Evolutionary conservation across 2,329 filamentous ascomycete genomes (phyloP), one percentile per base, ranked within the genome.

Genomic region (Tympanopsis confertula): DNA sequence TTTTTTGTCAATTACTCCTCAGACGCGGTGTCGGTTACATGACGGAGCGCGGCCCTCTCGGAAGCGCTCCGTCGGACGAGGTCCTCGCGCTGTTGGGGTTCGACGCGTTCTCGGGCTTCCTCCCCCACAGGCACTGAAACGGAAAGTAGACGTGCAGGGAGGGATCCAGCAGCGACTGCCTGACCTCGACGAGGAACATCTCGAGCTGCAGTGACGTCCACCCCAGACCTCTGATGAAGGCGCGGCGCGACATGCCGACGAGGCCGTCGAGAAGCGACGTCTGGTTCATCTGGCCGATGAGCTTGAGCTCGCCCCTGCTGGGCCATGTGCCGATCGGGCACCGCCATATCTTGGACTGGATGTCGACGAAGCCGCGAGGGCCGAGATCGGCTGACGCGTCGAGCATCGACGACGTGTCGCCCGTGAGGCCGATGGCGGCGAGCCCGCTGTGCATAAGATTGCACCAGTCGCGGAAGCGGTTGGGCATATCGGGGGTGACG

Each of bases 341-440:
- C 30, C 17, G 15, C 7, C 7, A 33, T 15, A 40, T 42, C 10
- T 42, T 42, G 20, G 41, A 40, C 3, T 45, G 45, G 19, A 70
- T 45, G 15, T 53, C 48, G 24, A 52, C 47, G 48, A 70, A 71
- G 4, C 68, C 68, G 5, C 61, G 57, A 2, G 46, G 49, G 2
- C 40, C 29, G 20, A 12, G 30, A 17, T 33, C 7, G 7, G 15
- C 12, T 15, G 10, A 33, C 30, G 10, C 15, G 12, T 10, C 7
- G 7, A 33, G 15, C 7, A 7, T 17, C 7, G 30, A 17, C 30
- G 30, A 33, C 17, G 30, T 7, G 30, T 15, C 30, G 10, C 12
- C 30, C 30, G 15, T 12, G 17, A 10, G 7, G 7, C 30, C 7
- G 12, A 33, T 15, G 10, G 12, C 10, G 7, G 12, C 33, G 39